These are phyloP conservation scores for Trichoderma sp. DNA, from an alignment of 2,329 filamentous ascomycete genomes.

Conservation along the genomic window DNA sequence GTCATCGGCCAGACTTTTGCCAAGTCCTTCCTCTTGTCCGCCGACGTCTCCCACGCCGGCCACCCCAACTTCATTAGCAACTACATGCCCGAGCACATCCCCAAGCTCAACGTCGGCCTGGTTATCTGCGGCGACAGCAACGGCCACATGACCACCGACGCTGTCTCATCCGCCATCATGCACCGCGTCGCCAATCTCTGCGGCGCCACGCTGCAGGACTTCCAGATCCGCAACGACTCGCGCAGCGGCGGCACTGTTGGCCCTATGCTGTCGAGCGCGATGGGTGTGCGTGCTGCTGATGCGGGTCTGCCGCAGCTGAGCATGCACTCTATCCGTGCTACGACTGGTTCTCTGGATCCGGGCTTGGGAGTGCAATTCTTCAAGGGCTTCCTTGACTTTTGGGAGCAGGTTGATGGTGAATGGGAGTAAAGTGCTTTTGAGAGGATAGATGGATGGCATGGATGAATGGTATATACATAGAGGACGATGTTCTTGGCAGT, in stretches of 20 bases:
- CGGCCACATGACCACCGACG: constrained; percentile 95
- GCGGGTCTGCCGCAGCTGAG: constrained; percentile 87
- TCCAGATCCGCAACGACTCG: constrained; percentile 93
- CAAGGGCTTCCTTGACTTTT: constrained; percentile 84
- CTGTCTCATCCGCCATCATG: constrained; percentile 78
- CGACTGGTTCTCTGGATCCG: constrained; percentile 81
- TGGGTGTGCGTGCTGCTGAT: constrained; percentile 82
- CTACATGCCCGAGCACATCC: constrained; percentile 84
- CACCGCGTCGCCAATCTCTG: constrained; percentile 74
- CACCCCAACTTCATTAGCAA: constrained; percentile 88
- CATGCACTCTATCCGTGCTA: constrained; percentile 92
- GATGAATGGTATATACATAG: not conserved
- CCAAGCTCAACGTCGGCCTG: constrained; percentile 85
- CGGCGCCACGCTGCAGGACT: constrained; percentile 74
- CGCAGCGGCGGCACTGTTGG: constrained; percentile 93
- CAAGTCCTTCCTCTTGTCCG: constrained; percentile 87
- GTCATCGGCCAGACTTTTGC: constrained; percentile 81
- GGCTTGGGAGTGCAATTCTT: constrained; percentile 87
- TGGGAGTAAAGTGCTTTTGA: constrained; percentile 51
- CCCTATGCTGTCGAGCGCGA: constrained; percentile 77
- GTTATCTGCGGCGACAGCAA: constrained; percentile 80
- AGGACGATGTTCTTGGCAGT: not conserved
- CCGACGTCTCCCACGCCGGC: constrained; percentile 90
- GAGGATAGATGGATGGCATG: not conserved
- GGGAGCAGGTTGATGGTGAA: constrained; percentile 80